A percentile compares a stretch with the other conserved stretches of the same genome.
Conservation (phyloP, 495 filamentous ascomycete genomes). For the Cladorrhinum samala region DNA sequence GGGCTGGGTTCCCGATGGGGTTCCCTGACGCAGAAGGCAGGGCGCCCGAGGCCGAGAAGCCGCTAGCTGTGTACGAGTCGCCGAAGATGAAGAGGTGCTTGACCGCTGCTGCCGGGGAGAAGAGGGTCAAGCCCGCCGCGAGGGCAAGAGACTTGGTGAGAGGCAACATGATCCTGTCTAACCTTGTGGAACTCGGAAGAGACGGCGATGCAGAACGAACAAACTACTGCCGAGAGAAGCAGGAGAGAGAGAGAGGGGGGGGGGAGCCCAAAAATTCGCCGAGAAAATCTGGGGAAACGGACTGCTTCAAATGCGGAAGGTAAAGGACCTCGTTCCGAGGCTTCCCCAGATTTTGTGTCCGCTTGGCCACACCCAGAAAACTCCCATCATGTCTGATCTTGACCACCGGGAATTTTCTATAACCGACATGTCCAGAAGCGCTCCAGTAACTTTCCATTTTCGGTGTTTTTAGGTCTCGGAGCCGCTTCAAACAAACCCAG, state of each 20-base stretch:
- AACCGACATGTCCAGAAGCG: neutral
- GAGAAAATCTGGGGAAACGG: too few species aligned
- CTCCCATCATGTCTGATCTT: too few species aligned
- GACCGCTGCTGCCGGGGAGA: neutral
- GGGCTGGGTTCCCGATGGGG: constrained; percentile 12
- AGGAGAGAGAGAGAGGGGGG: too few species aligned
- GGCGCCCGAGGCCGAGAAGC: constrained; percentile 6
- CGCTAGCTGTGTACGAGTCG: constrained; percentile 12
- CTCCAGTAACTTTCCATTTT: neutral
- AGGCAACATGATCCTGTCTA: neutral
- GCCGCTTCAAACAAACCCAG: too few species aligned
- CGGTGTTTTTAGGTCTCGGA: too few species aligned
- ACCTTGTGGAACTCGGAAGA: too few species aligned
- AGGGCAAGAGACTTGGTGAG: neutral
- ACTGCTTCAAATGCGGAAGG: too few species aligned
- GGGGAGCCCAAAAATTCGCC: too few species aligned
- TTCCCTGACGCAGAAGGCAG: constrained; percentile 10
- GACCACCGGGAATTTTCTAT: neutral
- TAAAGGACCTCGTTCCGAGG: too few species aligned
- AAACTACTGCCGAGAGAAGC: neutral
- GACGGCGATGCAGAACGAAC: too few species aligned
- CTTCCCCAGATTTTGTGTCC: too few species aligned
- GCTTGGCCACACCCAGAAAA: too few species aligned
- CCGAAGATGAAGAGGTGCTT: constrained; percentile 3
- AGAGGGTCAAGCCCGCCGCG: neutral